Conservation (phyloP, 805 yeast species). For the Geotrichum ghanense region DNA sequence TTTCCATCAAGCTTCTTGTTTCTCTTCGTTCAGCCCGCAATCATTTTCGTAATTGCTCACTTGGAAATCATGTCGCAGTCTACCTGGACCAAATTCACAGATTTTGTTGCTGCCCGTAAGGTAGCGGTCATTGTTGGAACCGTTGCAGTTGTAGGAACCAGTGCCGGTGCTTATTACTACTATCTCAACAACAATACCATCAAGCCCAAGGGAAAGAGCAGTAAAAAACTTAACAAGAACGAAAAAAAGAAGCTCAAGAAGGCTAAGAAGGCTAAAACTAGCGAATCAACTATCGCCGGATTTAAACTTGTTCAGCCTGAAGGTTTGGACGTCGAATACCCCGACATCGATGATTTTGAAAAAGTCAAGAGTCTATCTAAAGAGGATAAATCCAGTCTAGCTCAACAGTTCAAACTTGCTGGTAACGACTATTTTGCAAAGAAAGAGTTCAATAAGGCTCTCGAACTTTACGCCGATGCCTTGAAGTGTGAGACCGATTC, state of each 20-base stretch:
- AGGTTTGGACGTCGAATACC: slow-evolving; percentile 23
- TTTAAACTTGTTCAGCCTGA: slow-evolving; percentile 15
- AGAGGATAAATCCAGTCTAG: slow-evolving; percentile 35
- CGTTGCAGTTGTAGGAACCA: slow-evolving; percentile 2
- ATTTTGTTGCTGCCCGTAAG: slow-evolving; percentile 1
- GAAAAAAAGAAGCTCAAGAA: slow-evolving; percentile 4
- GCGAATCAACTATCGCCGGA: slow-evolving; percentile 12
- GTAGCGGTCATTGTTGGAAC: neutral
- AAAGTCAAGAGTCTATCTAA: slow-evolving; percentile 16
- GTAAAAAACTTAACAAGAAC: neutral
- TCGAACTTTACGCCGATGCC: slow-evolving; percentile 70
- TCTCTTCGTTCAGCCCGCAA: too few relatives aligned
- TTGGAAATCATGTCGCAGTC: neutral
- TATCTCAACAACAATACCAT: neutral
- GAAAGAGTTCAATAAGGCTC: slow-evolving; percentile 64
- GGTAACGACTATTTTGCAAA: slow-evolving; percentile 64
- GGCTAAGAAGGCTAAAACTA: slow-evolving; percentile 3
- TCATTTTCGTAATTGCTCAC: too few relatives aligned
- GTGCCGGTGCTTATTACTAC: slow-evolving; percentile 2
- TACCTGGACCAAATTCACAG: neutral
- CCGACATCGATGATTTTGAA: slow-evolving; percentile 22
- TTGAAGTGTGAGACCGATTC: slow-evolving; percentile 69
- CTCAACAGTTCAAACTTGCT: slow-evolving; percentile 71
- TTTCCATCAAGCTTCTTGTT: too few relatives aligned
- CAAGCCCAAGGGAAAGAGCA: neutral